A percentile compares a stretch with the other conserved stretches of the same genome.
Evolutionary conservation across 768 basidiomycete species (phyloP).

Genomic region (Russula abietina): DNA sequence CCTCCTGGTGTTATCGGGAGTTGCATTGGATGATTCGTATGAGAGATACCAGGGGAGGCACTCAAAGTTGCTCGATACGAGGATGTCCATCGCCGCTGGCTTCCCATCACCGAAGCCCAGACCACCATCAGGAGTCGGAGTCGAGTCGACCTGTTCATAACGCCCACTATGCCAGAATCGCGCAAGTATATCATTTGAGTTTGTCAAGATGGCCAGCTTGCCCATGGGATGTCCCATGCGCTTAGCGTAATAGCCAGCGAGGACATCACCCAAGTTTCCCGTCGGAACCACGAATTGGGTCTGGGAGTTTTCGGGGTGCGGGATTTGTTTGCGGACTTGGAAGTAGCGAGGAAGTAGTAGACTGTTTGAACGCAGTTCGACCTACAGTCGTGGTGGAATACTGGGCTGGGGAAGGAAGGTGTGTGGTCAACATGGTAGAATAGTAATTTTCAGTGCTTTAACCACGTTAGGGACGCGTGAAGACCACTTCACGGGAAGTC

Average conservation of each 20-base stretch:
- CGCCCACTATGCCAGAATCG: conserved; percentile 99
- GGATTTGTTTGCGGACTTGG: conserved; percentile 55
- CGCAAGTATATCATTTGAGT: conserved; percentile 94
- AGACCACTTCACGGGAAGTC: too few species aligned
- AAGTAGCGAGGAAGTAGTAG: conserved; percentile 98
- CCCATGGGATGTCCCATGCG: too few species aligned
- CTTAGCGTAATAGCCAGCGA: conserved; percentile 96
- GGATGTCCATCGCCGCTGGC: too few species aligned
- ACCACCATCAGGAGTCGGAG: too few species aligned
- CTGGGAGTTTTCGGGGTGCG: conserved; percentile 38
- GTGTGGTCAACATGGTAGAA: too few species aligned
- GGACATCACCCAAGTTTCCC: conserved; percentile 96
- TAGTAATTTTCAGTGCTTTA: too few species aligned
- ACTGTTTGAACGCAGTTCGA: too few species aligned
- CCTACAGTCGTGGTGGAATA: too few species aligned
- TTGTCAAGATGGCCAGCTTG: conserved; percentile 89
- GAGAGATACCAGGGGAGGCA: conserved; percentile 94
- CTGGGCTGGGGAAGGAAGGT: too few species aligned
- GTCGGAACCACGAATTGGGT: conserved; percentile 96
- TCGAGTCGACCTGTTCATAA: too few species aligned
- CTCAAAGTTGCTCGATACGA: conserved; percentile 97
- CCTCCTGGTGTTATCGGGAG: conserved; percentile 35
- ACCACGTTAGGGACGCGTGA: too few species aligned
- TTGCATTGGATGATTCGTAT: conserved; percentile 48
- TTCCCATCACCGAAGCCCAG: too few species aligned